Conservation (phyloP, 192 early-diverging fungal species). For the Thamnidium elegans region DNA sequence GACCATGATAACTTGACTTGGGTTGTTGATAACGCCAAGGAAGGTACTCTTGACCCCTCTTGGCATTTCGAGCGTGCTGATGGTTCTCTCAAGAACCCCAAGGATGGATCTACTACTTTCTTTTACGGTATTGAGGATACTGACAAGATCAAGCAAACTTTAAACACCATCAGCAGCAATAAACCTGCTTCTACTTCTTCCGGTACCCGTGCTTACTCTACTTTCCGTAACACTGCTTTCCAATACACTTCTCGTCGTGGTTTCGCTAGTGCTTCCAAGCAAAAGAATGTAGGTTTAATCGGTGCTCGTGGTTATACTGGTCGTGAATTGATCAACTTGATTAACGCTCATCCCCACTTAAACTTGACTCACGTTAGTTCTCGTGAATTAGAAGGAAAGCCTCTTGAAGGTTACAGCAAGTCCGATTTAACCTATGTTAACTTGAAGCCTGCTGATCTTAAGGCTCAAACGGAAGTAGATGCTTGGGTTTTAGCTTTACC, state of each 20-base stretch:
- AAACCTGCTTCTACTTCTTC: slow-evolving; percentile 26
- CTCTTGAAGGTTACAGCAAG: slow-evolving; percentile 75
- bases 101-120: slow-evolving; percentile 77
- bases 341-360: slow-evolving; percentile 82
- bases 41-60: slow-evolving; percentile 59
- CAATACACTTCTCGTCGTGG: slow-evolving; percentile 48
- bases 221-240: slow-evolving; percentile 35
- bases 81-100: slow-evolving; percentile 67
- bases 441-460: slow-evolving; percentile 64
- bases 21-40: slow-evolving; percentile 63
- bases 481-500: slow-evolving; percentile 97
- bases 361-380: slow-evolving; percentile 90
- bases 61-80: slow-evolving; percentile 98
- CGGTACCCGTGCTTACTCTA: slow-evolving; percentile 61
- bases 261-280: slow-evolving; percentile 48
- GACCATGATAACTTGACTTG: slow-evolving; percentile 84
- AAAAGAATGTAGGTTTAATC: slow-evolving; percentile 80
- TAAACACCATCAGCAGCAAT: slow-evolving; percentile 49
- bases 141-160: slow-evolving; percentile 67
- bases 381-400: slow-evolving; percentile 89
- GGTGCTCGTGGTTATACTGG: slow-evolving; percentile 98
- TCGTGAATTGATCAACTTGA: slow-evolving; percentile 87
- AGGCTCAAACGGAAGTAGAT: slow-evolving; percentile 66
- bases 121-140: slow-evolving; percentile 91
- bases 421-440: slow-evolving; percentile 71